Percentiles rank a stretch among this genome's conserved stretches.
These are phyloP conservation scores for Zarea fungicola DNA, from an alignment of 2,329 filamentous ascomycete species.

Conservation along the genomic window DNA sequence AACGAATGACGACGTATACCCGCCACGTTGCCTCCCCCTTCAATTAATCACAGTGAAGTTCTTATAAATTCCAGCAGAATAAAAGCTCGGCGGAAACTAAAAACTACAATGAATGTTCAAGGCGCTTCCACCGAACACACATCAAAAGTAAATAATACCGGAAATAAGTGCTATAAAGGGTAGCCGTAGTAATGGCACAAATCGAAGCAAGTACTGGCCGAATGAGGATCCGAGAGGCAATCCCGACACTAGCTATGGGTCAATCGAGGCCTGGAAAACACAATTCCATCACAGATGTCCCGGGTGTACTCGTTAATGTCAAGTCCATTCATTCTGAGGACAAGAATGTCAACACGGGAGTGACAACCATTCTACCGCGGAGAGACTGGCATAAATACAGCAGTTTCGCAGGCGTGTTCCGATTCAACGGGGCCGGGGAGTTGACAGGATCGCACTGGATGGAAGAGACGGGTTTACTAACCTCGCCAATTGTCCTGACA, in stretches of 20 bases:
- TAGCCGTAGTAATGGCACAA: neutral
- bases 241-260: slow-evolving; percentile 40
- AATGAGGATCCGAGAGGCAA: slow-evolving; percentile 33
- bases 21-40: no score
- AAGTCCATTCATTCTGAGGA: slow-evolving; percentile 34
- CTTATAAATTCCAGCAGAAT: no score
- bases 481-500: slow-evolving; percentile 56
- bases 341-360: slow-evolving; percentile 40
- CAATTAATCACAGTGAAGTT: no score
- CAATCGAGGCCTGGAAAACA: slow-evolving; percentile 38
- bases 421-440: slow-evolving; percentile 60
- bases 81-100: no score
- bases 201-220: neutral
- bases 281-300: slow-evolving; percentile 48
- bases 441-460: slow-evolving; percentile 59
- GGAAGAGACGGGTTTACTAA: slow-evolving; percentile 54
- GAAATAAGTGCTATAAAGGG: neutral
- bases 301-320: slow-evolving; percentile 42
- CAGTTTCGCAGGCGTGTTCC: slow-evolving; percentile 48
- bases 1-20: no score
- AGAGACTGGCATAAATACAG: slow-evolving; percentile 38
- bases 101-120: no score
- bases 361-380: slow-evolving; percentile 45
- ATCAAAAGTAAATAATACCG: neutral
- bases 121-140: no score